Evolutionary conservation across 1,284 basidiomycete genomes (phyloP).

Genomic region (Melampsora larici-populina): DNA sequence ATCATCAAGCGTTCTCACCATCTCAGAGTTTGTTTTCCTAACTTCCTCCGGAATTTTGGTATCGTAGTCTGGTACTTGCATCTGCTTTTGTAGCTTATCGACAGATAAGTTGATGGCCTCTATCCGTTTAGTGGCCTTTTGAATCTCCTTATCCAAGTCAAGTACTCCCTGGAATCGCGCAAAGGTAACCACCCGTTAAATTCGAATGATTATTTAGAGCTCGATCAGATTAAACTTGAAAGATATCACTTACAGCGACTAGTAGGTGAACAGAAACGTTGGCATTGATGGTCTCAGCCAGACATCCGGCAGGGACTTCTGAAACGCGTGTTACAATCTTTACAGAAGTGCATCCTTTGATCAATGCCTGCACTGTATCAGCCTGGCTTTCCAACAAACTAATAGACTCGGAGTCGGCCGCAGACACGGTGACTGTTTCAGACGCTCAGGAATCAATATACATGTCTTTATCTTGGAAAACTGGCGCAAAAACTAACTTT

Average conservation of each 20-base stretch:
- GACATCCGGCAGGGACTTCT: conserved; percentile 79
- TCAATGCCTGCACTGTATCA: conserved; percentile 73
- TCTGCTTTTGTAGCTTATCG: conserved; percentile 72
- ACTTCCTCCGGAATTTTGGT: conserved; percentile 74
- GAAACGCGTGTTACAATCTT: conserved; percentile 61
- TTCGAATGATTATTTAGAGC: background rate
- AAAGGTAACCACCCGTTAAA: background rate
- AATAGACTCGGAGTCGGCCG: background rate
- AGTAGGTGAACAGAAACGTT: conserved; percentile 75
- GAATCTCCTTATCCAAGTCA: conserved; percentile 75
- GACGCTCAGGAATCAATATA: background rate
- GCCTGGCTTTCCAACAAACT: conserved; percentile 67
- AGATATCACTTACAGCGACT: conserved; percentile 64
- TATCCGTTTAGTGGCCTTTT: conserved; percentile 68
- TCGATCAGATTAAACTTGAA: background rate
- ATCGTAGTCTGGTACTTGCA: conserved; percentile 71
- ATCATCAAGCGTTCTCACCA: conserved; percentile 59
- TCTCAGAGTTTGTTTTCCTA: conserved; percentile 69
- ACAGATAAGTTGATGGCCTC: conserved; percentile 66
- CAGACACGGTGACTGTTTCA: conserved; percentile 33
- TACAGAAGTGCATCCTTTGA: conserved; percentile 79
- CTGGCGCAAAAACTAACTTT: conserved; percentile 60
- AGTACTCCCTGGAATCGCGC: conserved; percentile 66
- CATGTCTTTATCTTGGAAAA: too few relatives aligned
- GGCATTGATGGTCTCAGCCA: conserved; percentile 72